phyloP scores from a whole-genome alignment of 2,329 filamentous ascomycete genomes.

The Scorias spongiosa region DNA sequence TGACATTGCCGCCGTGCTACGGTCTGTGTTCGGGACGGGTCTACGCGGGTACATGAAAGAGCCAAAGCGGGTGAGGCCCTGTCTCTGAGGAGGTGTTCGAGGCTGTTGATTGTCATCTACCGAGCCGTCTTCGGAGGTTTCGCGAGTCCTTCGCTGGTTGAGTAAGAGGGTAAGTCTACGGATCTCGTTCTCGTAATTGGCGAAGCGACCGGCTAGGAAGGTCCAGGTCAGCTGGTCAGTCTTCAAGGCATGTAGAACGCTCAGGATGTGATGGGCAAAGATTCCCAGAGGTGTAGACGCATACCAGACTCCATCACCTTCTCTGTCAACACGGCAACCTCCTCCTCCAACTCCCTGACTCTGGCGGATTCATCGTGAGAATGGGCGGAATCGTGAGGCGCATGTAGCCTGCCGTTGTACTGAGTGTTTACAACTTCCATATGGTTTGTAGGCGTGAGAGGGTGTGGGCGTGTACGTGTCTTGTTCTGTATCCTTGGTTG shows the following conservation, averaged over 20 bases:
- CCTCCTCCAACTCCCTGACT: slow-evolving; percentile 52
- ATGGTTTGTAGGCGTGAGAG: background rate
- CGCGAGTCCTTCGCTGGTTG: slow-evolving; percentile 8
- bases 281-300: slow-evolving; percentile 9
- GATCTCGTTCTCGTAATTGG: slow-evolving; percentile 70
- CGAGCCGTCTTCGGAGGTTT: slow-evolving; percentile 3
- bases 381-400: slow-evolving; percentile 34
- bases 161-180: slow-evolving; percentile 38
- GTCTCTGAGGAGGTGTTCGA: slow-evolving; percentile 10
- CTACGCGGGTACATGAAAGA: slow-evolving; percentile 26
- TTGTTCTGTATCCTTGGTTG: no score
- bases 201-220: slow-evolving; percentile 31
- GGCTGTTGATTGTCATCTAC: slow-evolving; percentile 4
- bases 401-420: slow-evolving; percentile 15
- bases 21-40: slow-evolving; percentile 13
- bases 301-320: slow-evolving; percentile 50
- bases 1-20: slow-evolving; percentile 18
- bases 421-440: background rate
- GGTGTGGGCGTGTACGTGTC: no score
- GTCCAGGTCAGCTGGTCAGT: no score
- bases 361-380: slow-evolving; percentile 5
- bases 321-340: slow-evolving; percentile 54
- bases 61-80: slow-evolving; percentile 26
- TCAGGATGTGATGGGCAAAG: background rate
- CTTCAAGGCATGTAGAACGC: no score